Evolutionary conservation across 2,329 filamentous ascomycete genomes (phyloP), one percentile per base, ranked within the genome.

Genomic region (Fusarium chuoi): DNA sequence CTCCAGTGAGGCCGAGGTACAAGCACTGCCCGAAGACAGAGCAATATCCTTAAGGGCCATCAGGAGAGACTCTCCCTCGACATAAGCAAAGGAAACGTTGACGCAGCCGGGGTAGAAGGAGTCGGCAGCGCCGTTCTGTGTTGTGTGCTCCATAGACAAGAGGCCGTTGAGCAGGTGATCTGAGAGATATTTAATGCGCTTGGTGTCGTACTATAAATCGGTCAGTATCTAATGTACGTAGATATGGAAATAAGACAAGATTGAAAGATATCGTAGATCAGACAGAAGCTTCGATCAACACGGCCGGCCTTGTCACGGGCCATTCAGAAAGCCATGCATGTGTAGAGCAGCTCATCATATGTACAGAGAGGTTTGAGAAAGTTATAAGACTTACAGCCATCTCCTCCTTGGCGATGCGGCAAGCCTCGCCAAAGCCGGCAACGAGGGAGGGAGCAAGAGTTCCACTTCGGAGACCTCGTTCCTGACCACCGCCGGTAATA

Each of bases 1-100:
- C 83, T 99, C 96, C 39, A 99, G 87, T 2, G 96, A 99, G 1
- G 96, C 96, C 9, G 96, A 98, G 5, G 96, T 99, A 85, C 96
- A 99, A 11, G 96, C 96, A 79, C 95, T 98, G 65, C 96, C 96
- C 0, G 96, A 99, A 12, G 96, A 98, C 41, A 99, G 87, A 1
- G 96, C 96, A 83, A 99, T 98, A 77, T 99, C 96, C 85, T 99
- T 99, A 51, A 99, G 86, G 0, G 96, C 96, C 96, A 99, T 99
- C 73, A 99, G 89, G 3, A 99, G 91, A 6, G 96, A 98, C 84
- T 99, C 96, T 76, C 96, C 96, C 84, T 99, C 96, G 9, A 99
- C 95, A 79, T 99, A 99, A 39, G 96, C 96, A 80, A 99, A 99
- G 0, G 96, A 99, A 17, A 99, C 93, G 82, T 99, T 99, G 70